Percentiles rank a stretch among this genome's conserved stretches.
phyloP scores from a whole-genome alignment of 1,284 basidiomycete species.

The Rhizoctonia solani region DNA sequence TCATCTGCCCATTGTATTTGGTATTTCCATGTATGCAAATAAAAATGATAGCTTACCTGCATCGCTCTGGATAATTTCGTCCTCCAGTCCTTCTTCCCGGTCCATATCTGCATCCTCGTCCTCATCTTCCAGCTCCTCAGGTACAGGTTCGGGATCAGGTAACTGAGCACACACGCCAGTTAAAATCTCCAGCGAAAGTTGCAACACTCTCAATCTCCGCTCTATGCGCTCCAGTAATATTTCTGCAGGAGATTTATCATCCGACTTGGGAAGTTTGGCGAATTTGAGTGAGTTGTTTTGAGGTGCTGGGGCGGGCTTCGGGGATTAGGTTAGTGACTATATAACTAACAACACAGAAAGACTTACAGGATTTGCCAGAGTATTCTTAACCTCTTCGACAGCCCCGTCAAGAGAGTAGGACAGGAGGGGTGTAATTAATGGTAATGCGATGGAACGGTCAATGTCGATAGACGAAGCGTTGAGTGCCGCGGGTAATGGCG shows the following conservation, averaged over 20 bases:
- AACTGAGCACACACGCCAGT: constrained; percentile 87
- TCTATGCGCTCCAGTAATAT: constrained; percentile 76
- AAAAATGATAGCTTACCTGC: too few species aligned
- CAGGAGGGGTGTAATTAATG: constrained; percentile 70
- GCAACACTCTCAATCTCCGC: constrained; percentile 68
- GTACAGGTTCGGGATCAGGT: constrained; percentile 64
- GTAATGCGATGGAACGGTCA: constrained; percentile 72
- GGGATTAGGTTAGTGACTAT: not conserved
- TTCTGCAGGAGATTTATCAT: constrained; percentile 72
- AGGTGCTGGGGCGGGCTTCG: not conserved
- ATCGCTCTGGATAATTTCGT: constrained; percentile 17
- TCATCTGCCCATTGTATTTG: constrained; percentile 47
- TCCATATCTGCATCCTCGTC: constrained; percentile 48
- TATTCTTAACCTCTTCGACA: constrained; percentile 46
- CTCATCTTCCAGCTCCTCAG: constrained; percentile 48
- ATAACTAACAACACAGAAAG: not conserved
- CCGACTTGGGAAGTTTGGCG: constrained; percentile 58
- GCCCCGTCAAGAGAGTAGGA: constrained; percentile 63
- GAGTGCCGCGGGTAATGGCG: constrained; percentile 68
- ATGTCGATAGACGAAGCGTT: constrained; percentile 64
- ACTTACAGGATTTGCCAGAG: constrained; percentile 20
- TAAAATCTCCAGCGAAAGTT: constrained; percentile 81
- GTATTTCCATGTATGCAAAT: too few species aligned
- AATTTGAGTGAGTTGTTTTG: constrained; percentile 17
- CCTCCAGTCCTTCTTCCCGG: constrained; percentile 39